Conservation (phyloP, 176 grass and related monocot species). For the Poa pratensis region DNA sequence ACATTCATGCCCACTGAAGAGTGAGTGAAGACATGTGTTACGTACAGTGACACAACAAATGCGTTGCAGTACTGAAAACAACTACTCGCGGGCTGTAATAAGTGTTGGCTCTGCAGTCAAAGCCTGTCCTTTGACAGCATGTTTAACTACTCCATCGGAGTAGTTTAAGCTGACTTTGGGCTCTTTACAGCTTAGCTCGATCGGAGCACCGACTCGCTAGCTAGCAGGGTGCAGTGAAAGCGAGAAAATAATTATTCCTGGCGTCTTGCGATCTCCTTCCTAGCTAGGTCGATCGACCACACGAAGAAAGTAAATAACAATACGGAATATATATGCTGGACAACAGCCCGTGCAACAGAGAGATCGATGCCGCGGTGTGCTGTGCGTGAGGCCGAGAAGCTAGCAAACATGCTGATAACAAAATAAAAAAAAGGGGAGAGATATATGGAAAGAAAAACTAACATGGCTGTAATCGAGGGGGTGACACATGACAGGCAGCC, state of each 20-base stretch:
- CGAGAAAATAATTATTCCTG: not conserved
- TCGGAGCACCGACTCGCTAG: not conserved
- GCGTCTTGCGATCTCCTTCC: not conserved
- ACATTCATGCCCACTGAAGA: not conserved
- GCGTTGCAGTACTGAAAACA: constrained; percentile 22
- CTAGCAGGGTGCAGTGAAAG: not conserved
- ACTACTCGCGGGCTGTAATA: not conserved
- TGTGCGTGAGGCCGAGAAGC: constrained; percentile 12
- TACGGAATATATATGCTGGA: not conserved
- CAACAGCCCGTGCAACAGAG: constrained; percentile 17
- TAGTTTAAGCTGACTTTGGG: constrained; percentile 43
- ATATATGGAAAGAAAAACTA: not conserved
- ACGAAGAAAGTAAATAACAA: not conserved
- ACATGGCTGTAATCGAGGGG: not conserved
- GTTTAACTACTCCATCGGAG: constrained; percentile 31
- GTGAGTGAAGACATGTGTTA: not conserved
- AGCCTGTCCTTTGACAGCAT: constrained; percentile 34
- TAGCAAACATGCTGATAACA: not conserved
- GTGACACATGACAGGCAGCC: constrained; percentile 2
- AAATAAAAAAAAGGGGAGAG: not conserved
- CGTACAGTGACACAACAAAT: not conserved
- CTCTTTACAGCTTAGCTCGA: constrained; percentile 23
- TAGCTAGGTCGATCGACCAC: not conserved
- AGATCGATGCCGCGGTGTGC: not conserved
- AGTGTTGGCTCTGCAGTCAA: constrained; percentile 34